Evolutionary conservation across 169 alveolate species (phyloP), one percentile per base, ranked within the genome.

Genomic region (Cyclospora cayetanensis): DNA sequence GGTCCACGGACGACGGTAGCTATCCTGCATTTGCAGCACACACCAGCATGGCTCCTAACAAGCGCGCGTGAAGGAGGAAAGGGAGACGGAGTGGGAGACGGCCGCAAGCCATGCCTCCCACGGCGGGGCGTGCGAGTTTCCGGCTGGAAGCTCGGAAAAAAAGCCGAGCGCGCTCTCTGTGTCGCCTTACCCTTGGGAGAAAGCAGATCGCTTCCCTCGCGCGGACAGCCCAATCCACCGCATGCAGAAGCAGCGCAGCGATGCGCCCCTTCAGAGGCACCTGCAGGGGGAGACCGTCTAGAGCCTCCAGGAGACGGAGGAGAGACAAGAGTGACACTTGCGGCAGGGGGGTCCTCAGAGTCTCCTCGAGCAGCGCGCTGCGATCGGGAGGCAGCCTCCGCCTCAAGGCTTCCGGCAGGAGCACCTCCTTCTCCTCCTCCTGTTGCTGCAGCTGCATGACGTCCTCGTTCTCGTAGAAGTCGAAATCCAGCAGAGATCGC

Each of bases 221-320:
- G 42, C 90, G 94, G 41, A 92, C 94, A 22, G 86, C 88, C 94
- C 94, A 92, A 25, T 92, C 94, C 31, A 92, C 85, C 22, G 94
- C 94, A 68, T 84, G 72, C 76, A 85, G 90, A 60, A 92, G 52
- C 60, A 82, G 70, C 65, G 79, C 83, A 65, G 90, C 88, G 31
- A 92, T 68, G 2, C 94, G 92, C n/a, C 94, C 94, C 50, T 92
- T 92, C 70, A 92, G 42, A 25, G 94, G 94, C 70, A 92, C 35
- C 80, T 92, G 94, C 86, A 92, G 63, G 76, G 94, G 94, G 42
- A 92, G 90, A 0, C 87, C 70, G 37, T 92, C 94, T 5, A 80
- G 87, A n/a, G 72, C 70, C 29, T 92, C 94, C 27, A 86, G 68
- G 25, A 92, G 52, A 15, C 94, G 93, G 7, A 72, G 74, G 1